Percentiles rank a stretch among this genome's conserved stretches.
Conservation (phyloP, 1,284 basidiomycete species). For the Stygiomarasmius scandens region DNA sequence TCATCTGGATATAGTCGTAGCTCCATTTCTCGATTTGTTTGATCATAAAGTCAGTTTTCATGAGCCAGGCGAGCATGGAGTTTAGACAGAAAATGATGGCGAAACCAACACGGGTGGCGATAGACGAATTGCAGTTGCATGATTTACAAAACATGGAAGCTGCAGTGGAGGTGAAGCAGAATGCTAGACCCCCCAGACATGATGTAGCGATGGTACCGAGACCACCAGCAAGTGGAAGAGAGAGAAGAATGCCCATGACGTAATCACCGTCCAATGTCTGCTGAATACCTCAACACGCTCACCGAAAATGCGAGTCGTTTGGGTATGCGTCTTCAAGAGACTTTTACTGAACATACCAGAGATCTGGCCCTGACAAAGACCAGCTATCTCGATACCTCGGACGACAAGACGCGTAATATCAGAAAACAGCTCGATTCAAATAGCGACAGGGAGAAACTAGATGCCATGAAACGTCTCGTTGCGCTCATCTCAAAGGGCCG, state of each 20-base stretch:
- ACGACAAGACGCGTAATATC: constrained; percentile 79
- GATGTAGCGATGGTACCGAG: constrained; percentile 79
- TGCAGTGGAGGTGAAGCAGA: constrained; percentile 83
- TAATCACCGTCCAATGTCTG: not conserved
- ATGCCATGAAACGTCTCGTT: constrained; percentile 91
- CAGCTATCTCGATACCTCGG: constrained; percentile 67
- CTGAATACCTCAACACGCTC: constrained; percentile 64
- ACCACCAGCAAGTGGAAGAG: constrained; percentile 84
- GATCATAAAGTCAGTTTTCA: constrained; percentile 89
- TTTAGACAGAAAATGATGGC: constrained; percentile 95
- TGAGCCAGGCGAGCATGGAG: constrained; percentile 96
- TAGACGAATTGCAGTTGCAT: constrained; percentile 98
- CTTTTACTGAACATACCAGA: constrained; percentile 76
- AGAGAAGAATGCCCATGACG: constrained; percentile 70
- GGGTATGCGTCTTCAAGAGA: constrained; percentile 78
- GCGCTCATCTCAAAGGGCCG: constrained; percentile 95
- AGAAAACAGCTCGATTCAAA: constrained; percentile 84
- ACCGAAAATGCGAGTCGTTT: constrained; percentile 81
- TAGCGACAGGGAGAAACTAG: constrained; percentile 86
- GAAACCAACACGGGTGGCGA: constrained; percentile 96
- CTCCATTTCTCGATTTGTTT: constrained; percentile 90
- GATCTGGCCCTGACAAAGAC: constrained; percentile 63
- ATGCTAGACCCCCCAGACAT: constrained; percentile 79
- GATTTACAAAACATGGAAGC: constrained; percentile 98
- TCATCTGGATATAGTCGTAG: constrained; percentile 98